phyloP scores from a whole-genome alignment of 306 rosid genomes.

The Prunus mume region DNA sequence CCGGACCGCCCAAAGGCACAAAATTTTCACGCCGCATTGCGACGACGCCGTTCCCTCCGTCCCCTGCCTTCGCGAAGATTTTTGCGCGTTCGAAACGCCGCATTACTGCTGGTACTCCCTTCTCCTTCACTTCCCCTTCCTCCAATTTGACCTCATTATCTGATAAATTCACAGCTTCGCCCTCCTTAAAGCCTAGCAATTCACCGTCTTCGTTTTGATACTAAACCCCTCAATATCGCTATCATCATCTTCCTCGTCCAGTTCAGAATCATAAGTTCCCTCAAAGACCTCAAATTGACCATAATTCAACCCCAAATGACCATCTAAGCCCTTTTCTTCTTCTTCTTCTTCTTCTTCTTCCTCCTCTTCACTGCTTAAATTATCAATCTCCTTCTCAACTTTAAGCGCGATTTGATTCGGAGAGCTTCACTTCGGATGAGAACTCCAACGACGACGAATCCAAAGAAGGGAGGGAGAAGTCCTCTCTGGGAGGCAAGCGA shows the following conservation, averaged over 20 bases:
- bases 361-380: conserved; percentile 21
- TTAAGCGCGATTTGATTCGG: conserved; percentile 41
- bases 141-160: conserved; percentile 19
- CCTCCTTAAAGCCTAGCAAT: conserved; percentile 6
- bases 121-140: conserved; percentile 58
- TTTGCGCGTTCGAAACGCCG: conserved; percentile 86
- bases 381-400: conserved; percentile 24
- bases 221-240: conserved; percentile 28
- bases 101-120: conserved; percentile 91
- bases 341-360: background rate
- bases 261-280: conserved; percentile 33
- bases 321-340: conserved; percentile 1
- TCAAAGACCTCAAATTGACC: conserved; percentile 30
- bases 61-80: conserved; percentile 66
- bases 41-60: conserved; percentile 85
- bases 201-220: conserved; percentile 12
- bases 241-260: conserved; percentile 24
- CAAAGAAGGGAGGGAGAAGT: conserved; percentile 36
- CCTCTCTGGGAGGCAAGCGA: conserved; percentile 83
- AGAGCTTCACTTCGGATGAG: conserved; percentile 64
- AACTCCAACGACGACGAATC: background rate
- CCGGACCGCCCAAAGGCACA: conserved; percentile 86
- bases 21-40: conserved; percentile 89
- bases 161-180: conserved; percentile 4
- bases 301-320: conserved; percentile 20